A percentile compares a stretch with the other conserved stretches of the same genome.
Evolutionary conservation across 2,329 filamentous ascomycete species (phyloP).

Genomic region (Stachybotrys chlorohalonatus): DNA sequence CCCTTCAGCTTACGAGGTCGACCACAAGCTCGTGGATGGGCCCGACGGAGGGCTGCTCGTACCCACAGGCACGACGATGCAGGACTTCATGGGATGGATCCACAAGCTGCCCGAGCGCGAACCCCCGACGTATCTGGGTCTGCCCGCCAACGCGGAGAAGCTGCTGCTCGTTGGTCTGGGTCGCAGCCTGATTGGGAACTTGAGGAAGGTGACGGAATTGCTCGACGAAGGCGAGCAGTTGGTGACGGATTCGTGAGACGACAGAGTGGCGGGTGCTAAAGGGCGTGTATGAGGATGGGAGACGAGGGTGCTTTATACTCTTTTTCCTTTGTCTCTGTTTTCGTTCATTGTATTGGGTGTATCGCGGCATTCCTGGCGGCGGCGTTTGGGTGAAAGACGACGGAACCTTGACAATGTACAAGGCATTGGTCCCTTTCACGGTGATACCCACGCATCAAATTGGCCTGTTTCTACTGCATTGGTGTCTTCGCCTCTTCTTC

Average conservation of each 20-base stretch:
- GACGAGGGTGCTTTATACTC: background rate
- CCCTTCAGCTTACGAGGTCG: slow-evolving; percentile 81
- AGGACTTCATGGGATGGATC: slow-evolving; percentile 87
- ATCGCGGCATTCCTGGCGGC: background rate
- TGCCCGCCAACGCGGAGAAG: slow-evolving; percentile 96
- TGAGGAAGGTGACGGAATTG: slow-evolving; percentile 77
- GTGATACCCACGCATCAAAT: slow-evolving; percentile 3
- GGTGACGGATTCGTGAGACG: slow-evolving; percentile 51
- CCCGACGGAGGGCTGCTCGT: slow-evolving; percentile 57
- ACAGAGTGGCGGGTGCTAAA: background rate
- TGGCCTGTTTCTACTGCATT: background rate
- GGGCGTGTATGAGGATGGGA: background rate
- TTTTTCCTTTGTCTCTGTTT: background rate
- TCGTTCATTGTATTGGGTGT: background rate
- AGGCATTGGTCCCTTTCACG: background rate
- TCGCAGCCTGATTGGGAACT: slow-evolving; percentile 70
- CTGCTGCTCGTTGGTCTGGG: slow-evolving; percentile 83
- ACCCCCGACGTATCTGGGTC: slow-evolving; percentile 86
- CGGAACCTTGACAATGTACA: background rate
- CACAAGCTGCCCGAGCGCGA: slow-evolving; percentile 88
- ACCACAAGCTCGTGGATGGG: slow-evolving; percentile 77
- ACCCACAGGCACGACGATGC: slow-evolving; percentile 70
- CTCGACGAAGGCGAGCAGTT: slow-evolving; percentile 91
- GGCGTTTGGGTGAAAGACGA: background rate
- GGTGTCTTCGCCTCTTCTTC: background rate